Conservation (phyloP, 2,329 filamentous ascomycete species). For the Tolypocladium capitatum region DNA sequence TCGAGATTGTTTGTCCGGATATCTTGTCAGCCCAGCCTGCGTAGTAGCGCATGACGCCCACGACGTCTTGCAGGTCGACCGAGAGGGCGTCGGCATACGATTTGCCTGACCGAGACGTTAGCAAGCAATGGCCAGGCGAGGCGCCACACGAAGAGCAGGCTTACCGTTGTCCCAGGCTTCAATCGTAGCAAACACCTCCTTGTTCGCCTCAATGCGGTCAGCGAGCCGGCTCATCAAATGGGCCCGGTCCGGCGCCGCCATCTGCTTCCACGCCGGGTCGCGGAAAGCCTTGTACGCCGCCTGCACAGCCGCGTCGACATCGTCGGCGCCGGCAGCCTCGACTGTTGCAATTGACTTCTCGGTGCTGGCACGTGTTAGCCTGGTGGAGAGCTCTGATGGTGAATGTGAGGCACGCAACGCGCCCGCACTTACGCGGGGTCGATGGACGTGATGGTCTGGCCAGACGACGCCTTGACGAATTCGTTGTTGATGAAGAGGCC, state of each 20-base stretch:
- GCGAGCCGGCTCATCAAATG: conserved; percentile 58
- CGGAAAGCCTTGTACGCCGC: conserved; percentile 55
- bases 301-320: conserved; percentile 19
- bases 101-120: background rate
- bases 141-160: background rate
- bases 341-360: conserved; percentile 19
- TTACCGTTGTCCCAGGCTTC: conserved; percentile 76
- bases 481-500: conserved; percentile 71
- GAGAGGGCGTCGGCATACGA: conserved; percentile 52
- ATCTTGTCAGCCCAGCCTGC: conserved; percentile 71
- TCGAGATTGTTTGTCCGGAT: conserved; percentile 62
- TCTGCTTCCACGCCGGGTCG: conserved; percentile 53
- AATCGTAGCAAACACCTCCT: conserved; percentile 30
- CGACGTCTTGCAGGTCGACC: conserved; percentile 44
- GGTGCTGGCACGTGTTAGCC: conserved; percentile 18
- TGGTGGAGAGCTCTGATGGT: no score
- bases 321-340: conserved; percentile 14
- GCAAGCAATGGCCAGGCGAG: background rate
- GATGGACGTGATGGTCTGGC: conserved; percentile 42
- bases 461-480: conserved; percentile 49
- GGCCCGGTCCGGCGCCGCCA: conserved; percentile 53
- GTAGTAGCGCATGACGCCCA: conserved; percentile 52
- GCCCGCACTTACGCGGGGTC: conserved; percentile 28
- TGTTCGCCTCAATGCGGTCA: conserved; percentile 54
- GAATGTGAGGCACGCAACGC: no score